Percentiles rank a stretch among this genome's conserved stretches.
phyloP scores from a whole-genome alignment of 2,329 filamentous ascomycete genomes.

The Biscogniauxia marginata region DNA sequence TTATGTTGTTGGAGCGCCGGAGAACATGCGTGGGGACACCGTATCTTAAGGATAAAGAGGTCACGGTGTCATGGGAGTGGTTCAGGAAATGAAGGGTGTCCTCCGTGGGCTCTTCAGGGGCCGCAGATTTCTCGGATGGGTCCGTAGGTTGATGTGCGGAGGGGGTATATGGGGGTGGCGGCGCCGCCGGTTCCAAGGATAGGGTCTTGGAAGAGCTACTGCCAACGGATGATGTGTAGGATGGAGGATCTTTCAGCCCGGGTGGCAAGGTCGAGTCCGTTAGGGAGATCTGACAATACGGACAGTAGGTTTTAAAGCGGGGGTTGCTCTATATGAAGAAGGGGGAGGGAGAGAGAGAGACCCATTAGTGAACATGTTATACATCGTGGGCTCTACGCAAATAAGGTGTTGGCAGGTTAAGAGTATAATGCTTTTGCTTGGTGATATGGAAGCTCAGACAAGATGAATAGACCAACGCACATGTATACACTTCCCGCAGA shows the following conservation, averaged over 20 bases:
- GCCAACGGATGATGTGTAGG: conserved; percentile 51
- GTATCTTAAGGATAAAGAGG: conserved; percentile 70
- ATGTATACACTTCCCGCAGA: conserved; percentile 69
- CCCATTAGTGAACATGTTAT: too few species aligned
- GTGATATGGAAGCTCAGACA: conserved; percentile 1
- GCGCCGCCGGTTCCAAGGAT: conserved; percentile 18
- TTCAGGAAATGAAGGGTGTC: conserved; percentile 76
- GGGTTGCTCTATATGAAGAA: conserved; percentile 52
- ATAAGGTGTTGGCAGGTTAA: too few species aligned
- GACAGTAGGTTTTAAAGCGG: conserved; percentile 66
- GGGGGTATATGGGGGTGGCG: conserved; percentile 42
- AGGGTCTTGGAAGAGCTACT: conserved; percentile 25
- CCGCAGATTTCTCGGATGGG: conserved; percentile 28
- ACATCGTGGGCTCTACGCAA: too few species aligned
- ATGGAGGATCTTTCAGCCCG: conserved; percentile 66
- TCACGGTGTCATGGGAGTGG: conserved; percentile 64
- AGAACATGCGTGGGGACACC: conserved; percentile 63
- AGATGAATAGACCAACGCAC: conserved; percentile 39
- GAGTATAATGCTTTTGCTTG: too few species aligned
- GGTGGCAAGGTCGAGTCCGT: conserved; percentile 55
- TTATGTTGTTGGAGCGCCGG: conserved; percentile 66
- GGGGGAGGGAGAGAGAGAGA: background rate
- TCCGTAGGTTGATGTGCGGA: conserved; percentile 21
- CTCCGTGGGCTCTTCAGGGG: conserved; percentile 40
- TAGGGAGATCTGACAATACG: conserved; percentile 72